Conservation (phyloP, 495 filamentous ascomycete species). For the Ascodesmis nigricans region DNA sequence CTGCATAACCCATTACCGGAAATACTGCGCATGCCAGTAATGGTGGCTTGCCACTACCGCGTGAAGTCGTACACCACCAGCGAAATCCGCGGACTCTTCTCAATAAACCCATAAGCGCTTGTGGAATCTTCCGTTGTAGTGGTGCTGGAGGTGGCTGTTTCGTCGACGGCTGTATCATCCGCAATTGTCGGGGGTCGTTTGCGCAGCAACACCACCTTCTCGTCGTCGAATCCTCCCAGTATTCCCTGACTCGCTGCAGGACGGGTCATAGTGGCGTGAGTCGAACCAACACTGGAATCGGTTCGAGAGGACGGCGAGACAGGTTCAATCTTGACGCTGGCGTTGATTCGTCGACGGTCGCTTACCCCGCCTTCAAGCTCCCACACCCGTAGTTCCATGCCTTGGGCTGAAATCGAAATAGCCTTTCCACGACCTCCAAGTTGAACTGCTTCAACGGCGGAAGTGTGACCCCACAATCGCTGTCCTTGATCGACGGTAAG, state of each 20-base stretch:
- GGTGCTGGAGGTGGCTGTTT: no score
- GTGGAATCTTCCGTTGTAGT: no score
- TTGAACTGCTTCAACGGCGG: slow-evolving; percentile 65
- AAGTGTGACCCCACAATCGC: slow-evolving; percentile 83
- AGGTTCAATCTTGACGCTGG: slow-evolving; percentile 13
- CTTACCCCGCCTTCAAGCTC: slow-evolving; percentile 58
- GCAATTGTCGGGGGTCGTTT: no score
- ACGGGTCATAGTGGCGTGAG: not conserved
- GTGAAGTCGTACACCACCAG: slow-evolving; percentile 84
- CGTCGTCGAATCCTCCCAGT: slow-evolving; percentile 87
- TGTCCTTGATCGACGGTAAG: slow-evolving; percentile 54
- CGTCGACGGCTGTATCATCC: no score
- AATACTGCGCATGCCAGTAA: no score
- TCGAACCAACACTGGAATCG: slow-evolving; percentile 7
- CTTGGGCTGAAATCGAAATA: slow-evolving; percentile 60
- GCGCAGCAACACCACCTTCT: slow-evolving; percentile 71
- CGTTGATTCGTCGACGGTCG: slow-evolving; percentile 12
- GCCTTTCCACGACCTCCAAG: slow-evolving; percentile 76
- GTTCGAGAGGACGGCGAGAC: not conserved
- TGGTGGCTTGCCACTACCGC: slow-evolving; percentile 10
- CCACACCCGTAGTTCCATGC: slow-evolving; percentile 82
- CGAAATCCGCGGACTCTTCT: no score
- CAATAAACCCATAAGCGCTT: no score
- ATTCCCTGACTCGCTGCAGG: slow-evolving; percentile 15
- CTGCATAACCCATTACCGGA: no score